Conservation (phyloP, 208 protist genomes). For the Phytomonas sp. region DNA sequence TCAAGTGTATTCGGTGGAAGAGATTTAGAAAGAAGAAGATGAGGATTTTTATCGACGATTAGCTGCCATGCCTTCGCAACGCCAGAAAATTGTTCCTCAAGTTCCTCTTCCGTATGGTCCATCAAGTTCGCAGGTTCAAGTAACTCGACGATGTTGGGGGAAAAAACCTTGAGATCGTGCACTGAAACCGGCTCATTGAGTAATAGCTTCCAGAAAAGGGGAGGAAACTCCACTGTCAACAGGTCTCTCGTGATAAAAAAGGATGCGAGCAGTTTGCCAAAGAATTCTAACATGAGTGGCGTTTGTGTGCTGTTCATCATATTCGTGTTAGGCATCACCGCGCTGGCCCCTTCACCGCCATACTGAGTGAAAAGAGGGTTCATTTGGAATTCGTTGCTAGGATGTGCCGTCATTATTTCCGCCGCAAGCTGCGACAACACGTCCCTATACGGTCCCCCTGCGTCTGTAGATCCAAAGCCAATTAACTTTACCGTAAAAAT, state of each 20-base stretch:
- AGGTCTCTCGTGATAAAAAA: constrained; percentile 87
- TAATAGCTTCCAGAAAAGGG: constrained; percentile 91
- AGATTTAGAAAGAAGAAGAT: constrained; percentile 23
- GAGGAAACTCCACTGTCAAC: constrained; percentile 88
- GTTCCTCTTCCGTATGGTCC: constrained; percentile 55
- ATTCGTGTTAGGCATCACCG: constrained; percentile 69
- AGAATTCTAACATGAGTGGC: constrained; percentile 89
- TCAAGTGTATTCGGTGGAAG: constrained; percentile 45
- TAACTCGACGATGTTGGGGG: constrained; percentile 45
- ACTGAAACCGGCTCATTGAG: constrained; percentile 50
- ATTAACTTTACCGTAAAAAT: constrained; percentile 87
- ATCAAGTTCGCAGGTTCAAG: constrained; percentile 55
- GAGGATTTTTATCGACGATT: constrained; percentile 33
- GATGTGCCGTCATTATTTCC: constrained; percentile 85
- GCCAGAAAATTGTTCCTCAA: constrained; percentile 79
- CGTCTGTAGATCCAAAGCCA: constrained; percentile 86
- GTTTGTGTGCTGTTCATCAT: constrained; percentile 49
- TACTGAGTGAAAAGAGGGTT: constrained; percentile 85
- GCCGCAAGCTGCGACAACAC: constrained; percentile 79
- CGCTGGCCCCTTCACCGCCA: constrained; percentile 41
- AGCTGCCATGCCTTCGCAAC: constrained; percentile 37
- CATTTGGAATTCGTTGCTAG: constrained; percentile 65
- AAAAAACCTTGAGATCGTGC: constrained; percentile 52
- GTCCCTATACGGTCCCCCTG: constrained; percentile 88
- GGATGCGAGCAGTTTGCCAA: constrained; percentile 90